Base-by-base conservation (phyloP, 176 grass and related monocot species). In the Carex pumila region DNA sequence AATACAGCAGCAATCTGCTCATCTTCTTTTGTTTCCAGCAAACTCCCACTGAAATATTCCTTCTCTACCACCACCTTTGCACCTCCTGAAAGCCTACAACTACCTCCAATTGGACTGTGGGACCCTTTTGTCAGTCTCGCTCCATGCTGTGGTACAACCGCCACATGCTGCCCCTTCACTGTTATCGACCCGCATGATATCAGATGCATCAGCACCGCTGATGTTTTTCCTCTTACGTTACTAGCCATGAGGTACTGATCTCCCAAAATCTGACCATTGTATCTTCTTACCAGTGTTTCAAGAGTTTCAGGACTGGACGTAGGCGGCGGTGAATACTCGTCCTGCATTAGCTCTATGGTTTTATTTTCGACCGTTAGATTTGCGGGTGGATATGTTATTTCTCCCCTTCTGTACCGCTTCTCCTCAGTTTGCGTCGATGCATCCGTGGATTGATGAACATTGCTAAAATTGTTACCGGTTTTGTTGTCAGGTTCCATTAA, bases 401-500 rank as follows among this genome's bases (percentile, higher is more conserved):
- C 36, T 83, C 52, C 57, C 53, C 39, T 56, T 54, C 64, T 82
- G 12, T 70, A 22, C 18, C 79, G 9, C 58, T 72, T 81, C 56
- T 95, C 95, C 0, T 95, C 91, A 25, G 92, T 98, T 93, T 98
- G 95, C 36, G 95, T 98, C 12, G 91, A 90, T 10, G 88, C 95
- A 84, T 98, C 92, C 31, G 90, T 81, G 4, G 83, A 80, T 17
- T 52, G 55, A n/a, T 52, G 34, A 11, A 43, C 45, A 45, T 83
- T 84, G 79, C 61, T 54, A 54, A 17, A 14, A 53, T 7, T 57
- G 71, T 14, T 50, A 65, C 2, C 17, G 60, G 12, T 56, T 56
- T 67, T 64, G 14, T 60, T 53, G 19, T 68, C 81, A 50, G 61
- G 36, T 66, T 63, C 32, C 21, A 69, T 65, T 49, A 68, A 55